Evolutionary conservation across 2,329 filamentous ascomycete species (phyloP).

Genomic region (Orbilia quercus): DNA sequence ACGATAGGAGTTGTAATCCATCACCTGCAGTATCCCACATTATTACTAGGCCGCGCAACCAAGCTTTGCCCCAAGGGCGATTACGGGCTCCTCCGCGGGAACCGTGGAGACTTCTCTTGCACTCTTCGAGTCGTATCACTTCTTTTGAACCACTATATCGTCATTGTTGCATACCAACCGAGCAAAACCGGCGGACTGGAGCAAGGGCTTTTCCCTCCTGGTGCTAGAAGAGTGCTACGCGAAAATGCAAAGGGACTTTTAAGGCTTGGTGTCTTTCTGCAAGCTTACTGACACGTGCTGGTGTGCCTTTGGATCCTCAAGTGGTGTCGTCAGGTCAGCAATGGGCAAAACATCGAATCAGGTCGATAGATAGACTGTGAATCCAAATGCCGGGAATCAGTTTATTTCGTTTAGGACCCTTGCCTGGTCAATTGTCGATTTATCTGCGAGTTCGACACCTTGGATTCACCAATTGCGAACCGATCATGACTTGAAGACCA

Average conservation of each 20-base stretch:
- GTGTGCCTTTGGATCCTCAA: constrained; percentile 49
- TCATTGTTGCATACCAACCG: constrained; percentile 56
- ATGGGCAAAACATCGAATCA: constrained; percentile 15
- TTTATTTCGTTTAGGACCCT: constrained; percentile 14
- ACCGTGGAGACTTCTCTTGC: constrained; percentile 22
- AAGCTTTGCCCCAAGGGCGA: constrained; percentile 2
- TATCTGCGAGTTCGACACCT: background rate
- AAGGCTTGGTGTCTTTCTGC: constrained; percentile 12
- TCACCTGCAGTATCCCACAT: constrained; percentile 7
- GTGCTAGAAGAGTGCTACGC: constrained; percentile 24
- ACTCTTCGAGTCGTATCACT: constrained; percentile 25
- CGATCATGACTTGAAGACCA: constrained; percentile 22
- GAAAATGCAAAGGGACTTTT: constrained; percentile 23
- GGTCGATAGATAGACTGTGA: background rate
- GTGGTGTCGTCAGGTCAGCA: constrained; percentile 4
- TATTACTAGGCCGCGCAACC: constrained; percentile 38
- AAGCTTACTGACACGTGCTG: constrained; percentile 51
- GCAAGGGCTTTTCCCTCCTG: constrained; percentile 15
- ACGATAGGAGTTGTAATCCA: background rate
- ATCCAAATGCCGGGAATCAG: constrained; percentile 24
- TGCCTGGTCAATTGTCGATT: constrained; percentile 17
- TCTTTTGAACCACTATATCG: constrained; percentile 54
- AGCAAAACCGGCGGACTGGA: constrained; percentile 50
- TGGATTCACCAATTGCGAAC: background rate
- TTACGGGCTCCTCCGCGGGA: constrained; percentile 36